Conservation (phyloP, 768 basidiomycete genomes). For the Leccinellum rugosiceps region DNA sequence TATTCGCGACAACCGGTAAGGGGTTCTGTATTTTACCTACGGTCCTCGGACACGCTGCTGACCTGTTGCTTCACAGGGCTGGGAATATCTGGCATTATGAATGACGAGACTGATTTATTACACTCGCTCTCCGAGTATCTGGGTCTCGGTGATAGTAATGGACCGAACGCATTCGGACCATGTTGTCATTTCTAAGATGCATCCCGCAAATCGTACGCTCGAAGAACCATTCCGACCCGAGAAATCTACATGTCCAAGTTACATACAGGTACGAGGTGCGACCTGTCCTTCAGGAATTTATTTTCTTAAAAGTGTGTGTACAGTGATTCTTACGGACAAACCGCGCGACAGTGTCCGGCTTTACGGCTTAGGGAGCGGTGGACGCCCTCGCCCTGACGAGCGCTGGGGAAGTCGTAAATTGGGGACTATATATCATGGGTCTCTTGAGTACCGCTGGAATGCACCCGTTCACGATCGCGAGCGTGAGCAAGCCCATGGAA, state of each 20-base stretch:
- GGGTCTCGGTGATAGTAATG: constrained; percentile 77
- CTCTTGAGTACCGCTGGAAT: too few species aligned
- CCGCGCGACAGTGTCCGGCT: too few species aligned
- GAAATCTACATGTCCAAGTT: constrained; percentile 82
- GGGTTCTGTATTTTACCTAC: constrained; percentile 51
- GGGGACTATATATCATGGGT: too few species aligned
- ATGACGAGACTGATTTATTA: constrained; percentile 85
- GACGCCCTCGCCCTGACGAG: too few species aligned
- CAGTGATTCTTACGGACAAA: too few species aligned
- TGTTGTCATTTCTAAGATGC: constrained; percentile 44
- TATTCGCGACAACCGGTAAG: constrained; percentile 63
- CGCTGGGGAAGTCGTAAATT: too few species aligned
- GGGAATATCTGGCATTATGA: constrained; percentile 98
- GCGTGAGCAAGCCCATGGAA: too few species aligned
- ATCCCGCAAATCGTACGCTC: constrained; percentile 24
- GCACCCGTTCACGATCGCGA: too few species aligned
- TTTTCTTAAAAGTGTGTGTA: too few species aligned
- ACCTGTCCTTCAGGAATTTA: not conserved
- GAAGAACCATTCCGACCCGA: constrained; percentile 57
- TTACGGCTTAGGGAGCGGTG: too few species aligned
- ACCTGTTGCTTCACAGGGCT: constrained; percentile 50
- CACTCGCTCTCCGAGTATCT: constrained; percentile 81
- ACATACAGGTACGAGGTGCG: constrained; percentile 63
- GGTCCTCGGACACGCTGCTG: not conserved
- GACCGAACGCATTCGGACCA: constrained; percentile 81